Percentiles rank a stretch among this genome's conserved stretches.
Conservation (phyloP, 768 basidiomycete species). For the Suillus plorans region DNA sequence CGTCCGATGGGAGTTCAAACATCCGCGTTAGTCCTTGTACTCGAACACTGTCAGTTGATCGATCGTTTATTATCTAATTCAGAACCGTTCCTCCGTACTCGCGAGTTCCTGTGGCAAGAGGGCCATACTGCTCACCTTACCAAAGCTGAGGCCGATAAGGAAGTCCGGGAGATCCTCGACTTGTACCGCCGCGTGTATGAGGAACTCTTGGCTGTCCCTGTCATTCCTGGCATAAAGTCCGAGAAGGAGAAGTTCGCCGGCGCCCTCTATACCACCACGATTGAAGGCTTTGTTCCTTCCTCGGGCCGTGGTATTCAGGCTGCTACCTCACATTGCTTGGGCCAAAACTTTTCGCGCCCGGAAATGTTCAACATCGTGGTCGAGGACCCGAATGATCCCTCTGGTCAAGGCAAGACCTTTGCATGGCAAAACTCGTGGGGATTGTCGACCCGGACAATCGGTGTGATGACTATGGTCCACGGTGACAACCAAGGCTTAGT, state of each 20-base stretch:
- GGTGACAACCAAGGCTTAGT: slow-evolving; percentile 98
- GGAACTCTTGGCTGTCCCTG: slow-evolving; percentile 95
- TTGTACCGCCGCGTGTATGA: slow-evolving; percentile 95
- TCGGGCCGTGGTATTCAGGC: slow-evolving; percentile 97
- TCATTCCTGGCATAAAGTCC: slow-evolving; percentile 95
- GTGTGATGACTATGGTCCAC: slow-evolving; percentile 99
- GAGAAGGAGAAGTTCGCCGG: slow-evolving; percentile 99
- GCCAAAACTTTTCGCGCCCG: slow-evolving; percentile 95
- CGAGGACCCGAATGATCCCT: slow-evolving; percentile 84
- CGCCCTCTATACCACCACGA: slow-evolving; percentile 95
- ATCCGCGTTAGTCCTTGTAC: slow-evolving; percentile 68
- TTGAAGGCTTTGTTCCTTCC: slow-evolving; percentile 97
- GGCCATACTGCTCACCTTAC: slow-evolving; percentile 95
- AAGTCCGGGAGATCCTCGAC: slow-evolving; percentile 93
- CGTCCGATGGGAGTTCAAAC: slow-evolving; percentile 99
- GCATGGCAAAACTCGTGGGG: slow-evolving; percentile 99
- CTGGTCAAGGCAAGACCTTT: slow-evolving; percentile 65
- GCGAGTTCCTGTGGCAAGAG: slow-evolving; percentile 99
- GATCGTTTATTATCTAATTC: slow-evolving; percentile 6
- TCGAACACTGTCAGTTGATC: not conserved
- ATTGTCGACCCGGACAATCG: slow-evolving; percentile 91
- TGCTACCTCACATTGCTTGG: slow-evolving; percentile 96
- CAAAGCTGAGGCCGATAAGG: slow-evolving; percentile 84
- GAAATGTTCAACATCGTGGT: slow-evolving; percentile 99
- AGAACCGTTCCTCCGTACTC: slow-evolving; percentile 98